Conservation (phyloP, 345 rosid species). For the Pelargonium nanum region DNA sequence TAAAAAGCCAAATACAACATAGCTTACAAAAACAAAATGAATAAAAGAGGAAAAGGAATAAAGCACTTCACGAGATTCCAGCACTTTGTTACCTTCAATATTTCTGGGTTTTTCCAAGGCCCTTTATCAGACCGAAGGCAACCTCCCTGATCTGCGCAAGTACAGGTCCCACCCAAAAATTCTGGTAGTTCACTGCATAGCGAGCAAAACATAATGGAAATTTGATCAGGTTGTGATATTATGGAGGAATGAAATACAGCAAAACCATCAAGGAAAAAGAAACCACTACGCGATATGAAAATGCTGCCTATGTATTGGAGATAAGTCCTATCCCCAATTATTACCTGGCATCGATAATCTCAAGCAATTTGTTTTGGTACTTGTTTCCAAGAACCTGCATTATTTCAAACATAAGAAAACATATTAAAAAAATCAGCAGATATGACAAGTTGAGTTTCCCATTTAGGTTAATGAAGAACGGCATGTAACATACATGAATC, state of each 20-base stretch:
- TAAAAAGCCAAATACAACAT: constrained; percentile 5
- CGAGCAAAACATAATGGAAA: constrained; percentile 5
- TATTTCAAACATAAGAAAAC: constrained; percentile 12
- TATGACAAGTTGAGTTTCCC: not conserved
- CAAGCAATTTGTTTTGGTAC: constrained; percentile 76
- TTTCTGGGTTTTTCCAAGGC: constrained; percentile 88
- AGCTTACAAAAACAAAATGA: too few species aligned
- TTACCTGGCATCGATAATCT: constrained; percentile 79
- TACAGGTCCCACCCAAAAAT: constrained; percentile 83
- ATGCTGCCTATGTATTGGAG: not conserved
- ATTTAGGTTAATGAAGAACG: constrained; percentile 4
- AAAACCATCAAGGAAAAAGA: not conserved
- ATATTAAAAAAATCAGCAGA: not conserved
- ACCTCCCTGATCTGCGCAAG: constrained; percentile 81
- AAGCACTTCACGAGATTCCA: not conserved
- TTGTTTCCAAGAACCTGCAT: constrained; percentile 89
- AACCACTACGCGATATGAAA: not conserved
- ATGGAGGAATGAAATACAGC: not conserved
- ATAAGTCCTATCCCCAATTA: not conserved
- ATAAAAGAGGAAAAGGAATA: not conserved
- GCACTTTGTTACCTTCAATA: constrained; percentile 44
- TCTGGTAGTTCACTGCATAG: constrained; percentile 79
- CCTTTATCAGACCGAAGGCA: constrained; percentile 96
- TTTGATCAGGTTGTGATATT: not conserved
- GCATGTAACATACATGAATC: constrained; percentile 55